Conservation (phyloP, 371 early-diverging fungal genomes). For the Rhizopus arrhizus region DNA sequence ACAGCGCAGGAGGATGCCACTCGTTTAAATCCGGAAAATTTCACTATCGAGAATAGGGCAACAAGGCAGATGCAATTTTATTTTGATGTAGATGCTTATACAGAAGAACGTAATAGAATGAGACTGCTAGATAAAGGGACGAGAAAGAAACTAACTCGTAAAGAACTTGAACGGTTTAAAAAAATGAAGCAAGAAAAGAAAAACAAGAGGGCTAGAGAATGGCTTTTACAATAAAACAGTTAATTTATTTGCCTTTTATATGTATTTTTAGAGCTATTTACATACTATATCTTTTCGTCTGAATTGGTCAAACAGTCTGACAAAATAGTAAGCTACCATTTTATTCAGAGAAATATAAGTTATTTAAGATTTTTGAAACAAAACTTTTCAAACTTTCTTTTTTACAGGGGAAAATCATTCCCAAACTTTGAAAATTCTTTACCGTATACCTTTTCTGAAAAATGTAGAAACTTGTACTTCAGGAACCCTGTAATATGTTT, state of each 20-base stretch:
- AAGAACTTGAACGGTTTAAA: conserved; percentile 48
- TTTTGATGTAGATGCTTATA: conserved; percentile 54
- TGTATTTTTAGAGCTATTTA: too few relatives aligned
- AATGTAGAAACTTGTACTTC: too few relatives aligned
- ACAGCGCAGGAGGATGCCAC: conserved; percentile 41
- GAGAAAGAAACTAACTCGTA: conserved; percentile 40
- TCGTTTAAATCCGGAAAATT: conserved; percentile 43
- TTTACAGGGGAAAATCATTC: too few relatives aligned
- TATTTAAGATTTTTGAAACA: too few relatives aligned
- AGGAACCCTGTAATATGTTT: too few relatives aligned
- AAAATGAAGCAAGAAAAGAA: conserved; percentile 49
- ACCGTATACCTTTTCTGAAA: too few relatives aligned
- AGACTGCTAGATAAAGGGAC: conserved; percentile 14
- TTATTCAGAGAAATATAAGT: too few relatives aligned
- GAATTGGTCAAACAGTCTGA: too few relatives aligned
- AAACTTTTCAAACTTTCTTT: too few relatives aligned
- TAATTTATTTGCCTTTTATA: neutral
- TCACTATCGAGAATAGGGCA: conserved; percentile 43
- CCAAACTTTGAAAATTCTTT: too few relatives aligned
- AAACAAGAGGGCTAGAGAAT: conserved; percentile 43
- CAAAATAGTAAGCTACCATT: too few relatives aligned
- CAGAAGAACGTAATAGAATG: conserved; percentile 36
- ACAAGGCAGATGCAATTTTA: conserved; percentile 51
- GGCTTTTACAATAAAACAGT: conserved; percentile 33
- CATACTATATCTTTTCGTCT: neutral